Percentiles rank a stretch among this genome's conserved stretches.
These are phyloP conservation scores for Colletotrichum sp. DNA, from an alignment of 2,329 filamentous ascomycete genomes.

Conservation along the genomic window DNA sequence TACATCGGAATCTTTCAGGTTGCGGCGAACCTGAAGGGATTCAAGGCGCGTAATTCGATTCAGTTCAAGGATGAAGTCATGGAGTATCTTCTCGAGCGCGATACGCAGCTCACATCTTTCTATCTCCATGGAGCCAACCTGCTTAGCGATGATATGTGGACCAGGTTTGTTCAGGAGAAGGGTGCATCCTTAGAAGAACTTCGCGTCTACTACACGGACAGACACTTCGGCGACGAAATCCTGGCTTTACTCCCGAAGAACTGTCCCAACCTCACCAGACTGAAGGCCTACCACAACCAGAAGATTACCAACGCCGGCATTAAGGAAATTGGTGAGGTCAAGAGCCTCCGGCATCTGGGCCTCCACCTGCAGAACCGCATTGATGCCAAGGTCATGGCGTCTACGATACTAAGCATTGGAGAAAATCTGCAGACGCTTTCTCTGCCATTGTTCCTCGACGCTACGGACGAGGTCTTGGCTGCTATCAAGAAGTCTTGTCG, in stretches of 20 bases:
- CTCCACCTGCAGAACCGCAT: slow-evolving; percentile 69
- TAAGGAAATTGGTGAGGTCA: slow-evolving; percentile 64
- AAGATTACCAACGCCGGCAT: slow-evolving; percentile 72
- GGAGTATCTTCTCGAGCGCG: slow-evolving; percentile 78
- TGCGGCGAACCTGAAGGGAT: slow-evolving; percentile 69
- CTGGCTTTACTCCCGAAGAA: slow-evolving; percentile 64
- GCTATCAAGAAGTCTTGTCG: slow-evolving; percentile 74
- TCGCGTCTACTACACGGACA: slow-evolving; percentile 85
- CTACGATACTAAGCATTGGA: slow-evolving; percentile 69
- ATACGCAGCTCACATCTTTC: slow-evolving; percentile 71
- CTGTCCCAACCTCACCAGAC: slow-evolving; percentile 72
- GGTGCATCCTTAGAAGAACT: slow-evolving; percentile 71
- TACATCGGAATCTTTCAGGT: slow-evolving; percentile 81
- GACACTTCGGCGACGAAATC: slow-evolving; percentile 76
- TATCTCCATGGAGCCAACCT: slow-evolving; percentile 87
- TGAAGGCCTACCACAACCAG: slow-evolving; percentile 86
- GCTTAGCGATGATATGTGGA: slow-evolving; percentile 78
- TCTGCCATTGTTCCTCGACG: slow-evolving; percentile 69
- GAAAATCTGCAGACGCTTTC: slow-evolving; percentile 76
- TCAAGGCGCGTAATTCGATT: slow-evolving; percentile 84
- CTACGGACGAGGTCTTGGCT: slow-evolving; percentile 73
- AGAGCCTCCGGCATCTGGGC: slow-evolving; percentile 75
- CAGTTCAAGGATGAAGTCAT: slow-evolving; percentile 89
- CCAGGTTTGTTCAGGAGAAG: slow-evolving; percentile 68
- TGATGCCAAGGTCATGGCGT: slow-evolving; percentile 60